A percentile compares a stretch with the other conserved stretches of the same genome.
phyloP scores from a whole-genome alignment of 2,329 filamentous ascomycete genomes.

The Intubia oerlemansii region DNA sequence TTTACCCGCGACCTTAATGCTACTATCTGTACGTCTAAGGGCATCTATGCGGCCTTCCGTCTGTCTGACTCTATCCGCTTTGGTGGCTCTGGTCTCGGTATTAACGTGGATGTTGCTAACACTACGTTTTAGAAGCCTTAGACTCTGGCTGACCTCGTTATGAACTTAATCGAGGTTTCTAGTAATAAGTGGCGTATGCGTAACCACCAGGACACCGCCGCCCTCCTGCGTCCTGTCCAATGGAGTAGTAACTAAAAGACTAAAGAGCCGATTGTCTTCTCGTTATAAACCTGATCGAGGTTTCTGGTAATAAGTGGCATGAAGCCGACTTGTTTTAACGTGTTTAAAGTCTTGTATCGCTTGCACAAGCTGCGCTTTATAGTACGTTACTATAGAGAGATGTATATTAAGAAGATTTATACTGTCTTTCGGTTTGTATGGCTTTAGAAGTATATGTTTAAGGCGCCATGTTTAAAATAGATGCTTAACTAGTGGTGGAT shows the following conservation, averaged over 20 bases:
- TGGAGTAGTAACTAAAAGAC: conserved; percentile 7
- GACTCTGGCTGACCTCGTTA: conserved; percentile 17
- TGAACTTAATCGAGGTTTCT: conserved; percentile 10
- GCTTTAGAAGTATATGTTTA: no score
- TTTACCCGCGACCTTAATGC: conserved; percentile 32
- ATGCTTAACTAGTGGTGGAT: no score
- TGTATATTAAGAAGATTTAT: conserved; percentile 24
- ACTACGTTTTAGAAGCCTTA: conserved; percentile 58
- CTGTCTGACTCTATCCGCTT: conserved; percentile 33
- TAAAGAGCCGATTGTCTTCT: conserved; percentile 16
- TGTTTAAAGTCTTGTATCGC: conserved; percentile 31
- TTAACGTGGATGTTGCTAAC: conserved; percentile 87
- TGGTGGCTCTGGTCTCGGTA: conserved; percentile 39
- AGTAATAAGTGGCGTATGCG: conserved; percentile 10
- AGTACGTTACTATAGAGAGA: conserved; percentile 29
- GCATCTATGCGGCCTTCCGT: conserved; percentile 70
- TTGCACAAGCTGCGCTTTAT: conserved; percentile 33
- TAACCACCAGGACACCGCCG: conserved; percentile 10
- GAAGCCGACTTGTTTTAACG: no score
- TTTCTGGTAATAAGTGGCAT: no score
- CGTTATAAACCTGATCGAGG: no score
- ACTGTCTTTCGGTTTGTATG: conserved; percentile 30
- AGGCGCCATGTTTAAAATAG: no score
- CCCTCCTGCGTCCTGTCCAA: conserved; percentile 16
- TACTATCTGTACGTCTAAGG: conserved; percentile 52